Base-by-base conservation (phyloP, 495 filamentous ascomycete species). In the Astrothelium subdiscretum region DNA sequence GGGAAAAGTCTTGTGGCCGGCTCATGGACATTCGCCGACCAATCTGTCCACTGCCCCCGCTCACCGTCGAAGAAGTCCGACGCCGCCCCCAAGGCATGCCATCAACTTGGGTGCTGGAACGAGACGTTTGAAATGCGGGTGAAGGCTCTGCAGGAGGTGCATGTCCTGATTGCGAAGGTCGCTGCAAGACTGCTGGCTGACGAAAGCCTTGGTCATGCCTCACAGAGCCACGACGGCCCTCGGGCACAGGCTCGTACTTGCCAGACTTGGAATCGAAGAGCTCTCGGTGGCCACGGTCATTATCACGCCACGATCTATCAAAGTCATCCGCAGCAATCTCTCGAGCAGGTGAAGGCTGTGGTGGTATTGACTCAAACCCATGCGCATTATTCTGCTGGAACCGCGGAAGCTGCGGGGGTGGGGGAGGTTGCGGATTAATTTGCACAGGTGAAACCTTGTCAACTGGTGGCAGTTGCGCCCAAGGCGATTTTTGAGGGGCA, bases 301-400 rank as follows among this genome's bases (percentile, higher is more conserved):
- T 77, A 44, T 95, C 91, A 67, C 87, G 82, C 86, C 89, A 95
- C 24, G 85, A 82, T 61, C 95, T 83, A 70, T 89, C 95, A 70
- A 97, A 97, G 66, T 95, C 91, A 71, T 97, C 94, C 4, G 92
- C 90, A 10, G 90, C 90, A 67, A 97, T 94, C 72, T 97, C 91
- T 69, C 89, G 89, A 3, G 86, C 79, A 42, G 77, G 76, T 6
- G 67, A 75, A 61, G 75, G 78, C 10, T 72, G 75, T n/a, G 75
- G 75, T 26, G 76, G 77, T 52, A 77, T 73, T 20, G 64, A 70
- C 65, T 77, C 77, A 63, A 72, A 75, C 11, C 71, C 68, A 57
- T 73, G 69, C 59, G 62, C 57, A 43, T 68, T 68, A 29, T 59
- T 60, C 48, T 70, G 71, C 0, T 66, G 64, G 32, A 67, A 71